Percentiles rank a stretch among this genome's conserved stretches.
These are phyloP conservation scores for Prunus yedoensis DNA, from an alignment of 331 rosid species.

Conservation along the genomic window DNA sequence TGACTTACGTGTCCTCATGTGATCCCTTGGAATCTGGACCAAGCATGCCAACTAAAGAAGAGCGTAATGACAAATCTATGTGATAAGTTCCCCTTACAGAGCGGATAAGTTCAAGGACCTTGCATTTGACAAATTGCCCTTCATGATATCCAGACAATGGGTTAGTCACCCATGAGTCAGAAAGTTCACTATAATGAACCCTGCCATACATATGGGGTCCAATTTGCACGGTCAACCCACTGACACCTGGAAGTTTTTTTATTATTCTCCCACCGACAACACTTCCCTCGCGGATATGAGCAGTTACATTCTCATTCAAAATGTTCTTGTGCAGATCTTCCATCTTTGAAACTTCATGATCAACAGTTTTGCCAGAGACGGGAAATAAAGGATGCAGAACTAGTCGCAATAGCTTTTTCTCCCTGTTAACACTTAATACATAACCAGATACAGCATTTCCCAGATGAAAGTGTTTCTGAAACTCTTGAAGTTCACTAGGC, in stretches of 20 bases:
- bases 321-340: conserved; percentile 27
- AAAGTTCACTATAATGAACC: conserved; percentile 76
- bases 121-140: conserved; percentile 83
- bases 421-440: conserved; percentile 52
- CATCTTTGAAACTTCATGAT: conserved; percentile 20
- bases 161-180: conserved; percentile 61
- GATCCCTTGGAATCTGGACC: conserved; percentile 36
- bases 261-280: conserved; percentile 73
- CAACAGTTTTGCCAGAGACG: conserved; percentile 22
- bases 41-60: conserved; percentile 31
- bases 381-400: conserved; percentile 39
- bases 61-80: conserved; percentile 69
- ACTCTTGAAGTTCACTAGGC: conserved; percentile 66
- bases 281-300: conserved; percentile 61
- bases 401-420: conserved; percentile 66
- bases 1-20: conserved; percentile 43
- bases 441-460: conserved; percentile 66
- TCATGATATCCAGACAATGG: conserved; percentile 80
- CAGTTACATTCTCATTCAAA: conserved; percentile 35
- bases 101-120: conserved; percentile 60
- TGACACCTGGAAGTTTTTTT: conserved; percentile 72
- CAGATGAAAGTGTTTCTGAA: conserved; percentile 59
- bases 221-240: conserved; percentile 82
- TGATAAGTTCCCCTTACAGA: conserved; percentile 60
- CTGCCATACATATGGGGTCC: conserved; percentile 72